A percentile compares a stretch with the other conserved stretches of the same genome.
phyloP scores from a whole-genome alignment of 192 early-diverging fungal species.

The Coemansia sp. region DNA sequence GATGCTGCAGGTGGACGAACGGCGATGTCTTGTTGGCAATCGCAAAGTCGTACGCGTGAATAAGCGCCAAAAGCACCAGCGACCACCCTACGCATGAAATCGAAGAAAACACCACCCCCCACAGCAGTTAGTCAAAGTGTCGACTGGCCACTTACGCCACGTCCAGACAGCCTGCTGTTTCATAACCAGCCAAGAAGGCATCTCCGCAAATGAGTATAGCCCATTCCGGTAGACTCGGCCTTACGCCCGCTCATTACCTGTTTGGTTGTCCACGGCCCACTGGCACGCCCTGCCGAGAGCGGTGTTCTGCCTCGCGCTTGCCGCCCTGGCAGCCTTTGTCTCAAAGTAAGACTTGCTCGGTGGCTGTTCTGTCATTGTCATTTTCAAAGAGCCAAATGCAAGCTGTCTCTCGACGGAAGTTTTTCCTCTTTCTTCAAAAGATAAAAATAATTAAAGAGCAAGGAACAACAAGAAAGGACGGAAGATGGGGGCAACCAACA shows the following conservation, averaged over 20 bases:
- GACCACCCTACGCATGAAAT: constrained; percentile 17
- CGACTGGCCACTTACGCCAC: not conserved
- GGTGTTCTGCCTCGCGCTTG: not conserved
- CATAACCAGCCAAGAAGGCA: not conserved
- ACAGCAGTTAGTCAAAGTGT: not conserved
- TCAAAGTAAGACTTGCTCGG: constrained; percentile 16
- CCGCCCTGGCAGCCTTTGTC: constrained; percentile 11
- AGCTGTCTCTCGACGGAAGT: not conserved
- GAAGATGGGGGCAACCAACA: too few species aligned
- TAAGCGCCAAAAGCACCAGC: constrained; percentile 24
- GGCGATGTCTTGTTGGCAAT: constrained; percentile 21
- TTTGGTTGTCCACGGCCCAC: constrained; percentile 43
- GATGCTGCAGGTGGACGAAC: constrained; percentile 37
- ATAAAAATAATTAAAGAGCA: constrained; percentile 5
- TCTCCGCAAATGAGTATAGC: not conserved
- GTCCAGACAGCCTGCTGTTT: not conserved
- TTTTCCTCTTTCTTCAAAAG: too few species aligned
- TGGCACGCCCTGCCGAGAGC: constrained; percentile 9
- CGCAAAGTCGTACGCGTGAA: constrained; percentile 25
- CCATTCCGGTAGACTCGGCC: too few species aligned
- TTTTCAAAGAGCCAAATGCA: constrained; percentile 7
- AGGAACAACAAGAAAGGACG: not conserved
- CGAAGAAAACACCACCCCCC: not conserved
- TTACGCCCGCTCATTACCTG: constrained; percentile 11
- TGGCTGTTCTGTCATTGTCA: constrained; percentile 31